phyloP scores from a whole-genome alignment of 2,329 filamentous ascomycete genomes.

The Pezicula neosporulosa region DNA sequence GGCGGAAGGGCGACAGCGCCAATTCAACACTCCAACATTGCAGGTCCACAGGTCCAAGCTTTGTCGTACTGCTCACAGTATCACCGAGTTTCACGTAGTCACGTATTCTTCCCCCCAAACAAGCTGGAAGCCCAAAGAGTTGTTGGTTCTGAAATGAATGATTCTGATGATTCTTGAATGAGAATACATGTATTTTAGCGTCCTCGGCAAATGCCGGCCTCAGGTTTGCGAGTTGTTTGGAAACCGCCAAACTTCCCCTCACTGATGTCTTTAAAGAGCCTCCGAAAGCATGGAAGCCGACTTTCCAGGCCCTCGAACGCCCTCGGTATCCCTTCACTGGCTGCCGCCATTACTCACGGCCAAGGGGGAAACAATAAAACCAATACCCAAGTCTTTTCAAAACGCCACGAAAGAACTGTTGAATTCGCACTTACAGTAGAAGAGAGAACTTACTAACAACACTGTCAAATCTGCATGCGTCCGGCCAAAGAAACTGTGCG shows the following conservation, averaged over 20 bases:
- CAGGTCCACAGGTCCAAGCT: constrained; percentile 2
- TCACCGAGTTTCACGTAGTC: not conserved
- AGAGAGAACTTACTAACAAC: not conserved
- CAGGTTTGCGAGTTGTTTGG: too few relatives aligned
- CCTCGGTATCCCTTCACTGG: not conserved
- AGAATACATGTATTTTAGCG: too few relatives aligned
- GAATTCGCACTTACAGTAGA: not conserved
- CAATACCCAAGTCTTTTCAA: not conserved
- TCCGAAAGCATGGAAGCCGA: too few relatives aligned
- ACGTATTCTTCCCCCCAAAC: not conserved
- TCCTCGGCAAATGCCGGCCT: too few relatives aligned
- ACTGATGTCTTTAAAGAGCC: too few relatives aligned
- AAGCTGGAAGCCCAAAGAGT: too few relatives aligned
- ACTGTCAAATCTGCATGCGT: not conserved
- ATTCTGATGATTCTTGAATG: too few relatives aligned
- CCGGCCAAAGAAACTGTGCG: too few relatives aligned
- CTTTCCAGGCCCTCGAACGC: too few relatives aligned
- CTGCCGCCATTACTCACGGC: not conserved
- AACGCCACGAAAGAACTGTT: too few relatives aligned
- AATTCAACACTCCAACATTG: not conserved
- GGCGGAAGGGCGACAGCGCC: not conserved
- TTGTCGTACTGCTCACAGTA: not conserved
- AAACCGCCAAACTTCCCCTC: too few relatives aligned
- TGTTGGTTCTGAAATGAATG: too few relatives aligned
- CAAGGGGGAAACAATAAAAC: not conserved